Conservation (phyloP, 345 rosid genomes). For the Salix caprea region DNA sequence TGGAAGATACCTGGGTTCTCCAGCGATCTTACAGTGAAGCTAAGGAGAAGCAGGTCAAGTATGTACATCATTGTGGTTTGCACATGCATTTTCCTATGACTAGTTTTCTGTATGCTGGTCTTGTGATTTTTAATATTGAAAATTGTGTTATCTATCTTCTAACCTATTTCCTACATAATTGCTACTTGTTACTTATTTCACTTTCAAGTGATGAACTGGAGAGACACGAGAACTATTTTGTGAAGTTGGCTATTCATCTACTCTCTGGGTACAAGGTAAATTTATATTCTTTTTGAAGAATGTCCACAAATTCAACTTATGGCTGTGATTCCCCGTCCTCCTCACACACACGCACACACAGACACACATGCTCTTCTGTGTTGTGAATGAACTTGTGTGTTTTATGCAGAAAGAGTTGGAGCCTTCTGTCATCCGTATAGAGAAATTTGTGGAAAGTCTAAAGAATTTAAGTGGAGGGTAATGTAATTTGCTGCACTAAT, state of each 20-base stretch:
- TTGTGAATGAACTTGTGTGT: constrained; percentile 1
- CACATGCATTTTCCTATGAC: not conserved
- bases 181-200: constrained; percentile 23
- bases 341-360: not conserved
- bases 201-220: constrained; percentile 71
- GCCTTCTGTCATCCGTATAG: constrained; percentile 66
- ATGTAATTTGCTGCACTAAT: constrained; percentile 5
- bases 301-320: not conserved
- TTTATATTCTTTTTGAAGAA: not conserved
- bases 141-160: not conserved
- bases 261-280: constrained; percentile 75
- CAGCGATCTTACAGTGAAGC: constrained; percentile 56
- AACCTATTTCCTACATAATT: not conserved
- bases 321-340: not conserved
- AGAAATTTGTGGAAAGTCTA: constrained; percentile 79
- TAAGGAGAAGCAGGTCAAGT: constrained; percentile 74
- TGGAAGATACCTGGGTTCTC: constrained; percentile 90
- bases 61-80: constrained; percentile 32
- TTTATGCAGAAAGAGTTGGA: constrained; percentile 67
- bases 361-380: too few relatives aligned
- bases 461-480: constrained; percentile 42
- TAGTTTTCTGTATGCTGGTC: not conserved
- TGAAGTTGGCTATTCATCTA: constrained; percentile 56
- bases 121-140: not conserved
- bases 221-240: constrained; percentile 73